Percentiles rank a stretch among this genome's conserved stretches.
phyloP scores from a whole-genome alignment of 805 yeast species.

The Candida dajiaensis region DNA sequence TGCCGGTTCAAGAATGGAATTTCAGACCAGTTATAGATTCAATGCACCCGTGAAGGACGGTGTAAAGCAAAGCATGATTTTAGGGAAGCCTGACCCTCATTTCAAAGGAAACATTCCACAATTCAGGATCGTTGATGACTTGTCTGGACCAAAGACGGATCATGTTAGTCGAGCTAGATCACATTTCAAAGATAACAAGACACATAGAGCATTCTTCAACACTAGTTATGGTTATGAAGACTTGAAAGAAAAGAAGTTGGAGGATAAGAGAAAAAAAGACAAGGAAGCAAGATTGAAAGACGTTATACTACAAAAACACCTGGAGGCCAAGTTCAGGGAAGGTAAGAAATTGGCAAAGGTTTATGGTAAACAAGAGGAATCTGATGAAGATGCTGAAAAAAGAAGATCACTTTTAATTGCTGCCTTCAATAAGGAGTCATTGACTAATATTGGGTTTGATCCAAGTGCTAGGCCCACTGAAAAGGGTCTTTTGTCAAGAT shows the following conservation, averaged over 20 bases:
- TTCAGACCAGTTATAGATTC: constrained; percentile 54
- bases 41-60: constrained; percentile 48
- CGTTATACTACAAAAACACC: neutral
- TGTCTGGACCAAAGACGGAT: constrained; percentile 19
- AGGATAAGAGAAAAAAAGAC: constrained; percentile 33
- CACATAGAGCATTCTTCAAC: constrained; percentile 46
- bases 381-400: constrained; percentile 19
- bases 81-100: constrained; percentile 27
- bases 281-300: constrained; percentile 23
- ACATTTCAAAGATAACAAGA: constrained; percentile 34
- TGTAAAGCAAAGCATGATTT: constrained; percentile 35
- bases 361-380: constrained; percentile 19
- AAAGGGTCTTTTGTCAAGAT: constrained; percentile 10
- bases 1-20: constrained; percentile 67
- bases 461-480: constrained; percentile 32
- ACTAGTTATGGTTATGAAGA: constrained; percentile 25
- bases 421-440: constrained; percentile 35
- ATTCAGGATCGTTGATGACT: constrained; percentile 23
- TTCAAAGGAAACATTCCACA: constrained; percentile 22
- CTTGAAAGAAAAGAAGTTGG: constrained; percentile 22
- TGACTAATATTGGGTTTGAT: constrained; percentile 45
- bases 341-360: constrained; percentile 26
- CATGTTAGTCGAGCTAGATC: constrained; percentile 19
- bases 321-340: constrained; percentile 9
- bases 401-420: constrained; percentile 26